These are phyloP conservation scores for Mercurialis annua DNA, from an alignment of 345 rosid species.

Conservation along the genomic window DNA sequence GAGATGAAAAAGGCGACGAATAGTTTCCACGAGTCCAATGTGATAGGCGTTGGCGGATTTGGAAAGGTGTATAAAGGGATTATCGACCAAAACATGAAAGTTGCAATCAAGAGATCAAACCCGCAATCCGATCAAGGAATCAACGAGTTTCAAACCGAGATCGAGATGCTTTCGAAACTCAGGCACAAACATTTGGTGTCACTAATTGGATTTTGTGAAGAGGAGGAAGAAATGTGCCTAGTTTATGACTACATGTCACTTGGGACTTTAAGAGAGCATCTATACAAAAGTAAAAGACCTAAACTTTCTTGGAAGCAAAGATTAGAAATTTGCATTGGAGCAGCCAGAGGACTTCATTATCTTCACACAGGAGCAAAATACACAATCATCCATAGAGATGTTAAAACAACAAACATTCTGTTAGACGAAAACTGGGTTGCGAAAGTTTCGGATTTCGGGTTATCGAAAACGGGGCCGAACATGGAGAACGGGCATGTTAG, in stretches of 20 bases:
- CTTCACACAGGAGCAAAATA: constrained; percentile 87
- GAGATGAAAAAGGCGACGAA: constrained; percentile 66
- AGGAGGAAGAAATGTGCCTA: constrained; percentile 75
- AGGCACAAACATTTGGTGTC: constrained; percentile 91
- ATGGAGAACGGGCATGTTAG: constrained; percentile 82
- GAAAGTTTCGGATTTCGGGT: constrained; percentile 80
- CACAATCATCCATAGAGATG: constrained; percentile 91
- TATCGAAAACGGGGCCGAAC: constrained; percentile 73
- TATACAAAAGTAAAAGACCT: constrained; percentile 52
- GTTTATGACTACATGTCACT: constrained; percentile 83
- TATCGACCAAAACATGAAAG: constrained; percentile 49
- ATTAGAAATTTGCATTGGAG: constrained; percentile 69
- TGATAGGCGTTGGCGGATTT: constrained; percentile 85
- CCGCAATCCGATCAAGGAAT: constrained; percentile 81
- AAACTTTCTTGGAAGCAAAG: constrained; percentile 67
- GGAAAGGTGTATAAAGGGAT: constrained; percentile 86
- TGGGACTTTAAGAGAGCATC: constrained; percentile 76
- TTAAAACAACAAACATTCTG: constrained; percentile 86
- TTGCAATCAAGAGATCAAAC: constrained; percentile 73
- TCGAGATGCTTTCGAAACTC: constrained; percentile 78
- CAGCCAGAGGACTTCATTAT: constrained; percentile 84
- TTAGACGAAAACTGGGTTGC: constrained; percentile 84
- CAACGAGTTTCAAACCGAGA: constrained; percentile 73
- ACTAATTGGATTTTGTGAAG: constrained; percentile 80
- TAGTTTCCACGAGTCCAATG: constrained; percentile 60